Evolutionary conservation across 805 yeast species (phyloP).

Genomic region (Candida maesae): DNA sequence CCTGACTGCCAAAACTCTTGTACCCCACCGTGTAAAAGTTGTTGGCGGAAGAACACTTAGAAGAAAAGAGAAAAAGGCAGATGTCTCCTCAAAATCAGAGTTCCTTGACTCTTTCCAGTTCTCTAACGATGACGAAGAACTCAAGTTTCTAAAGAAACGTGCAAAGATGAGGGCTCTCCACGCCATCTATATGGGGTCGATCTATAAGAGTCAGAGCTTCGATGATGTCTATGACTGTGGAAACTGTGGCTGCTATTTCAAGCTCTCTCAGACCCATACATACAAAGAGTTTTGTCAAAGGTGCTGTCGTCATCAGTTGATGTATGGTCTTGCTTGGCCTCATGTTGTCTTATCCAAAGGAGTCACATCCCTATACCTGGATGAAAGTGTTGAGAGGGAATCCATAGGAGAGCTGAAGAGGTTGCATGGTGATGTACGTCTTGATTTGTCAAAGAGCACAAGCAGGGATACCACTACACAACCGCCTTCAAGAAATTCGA

Average conservation of each 20-base stretch:
- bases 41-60: slow-evolving; percentile 17
- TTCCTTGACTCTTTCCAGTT: slow-evolving; percentile 15
- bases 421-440: background rate
- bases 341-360: slow-evolving; percentile 6
- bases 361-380: slow-evolving; percentile 2
- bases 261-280: background rate
- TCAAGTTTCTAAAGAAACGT: slow-evolving; percentile 6
- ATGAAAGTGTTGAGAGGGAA: slow-evolving; percentile 1
- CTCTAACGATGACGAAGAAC: background rate
- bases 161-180: slow-evolving; percentile 22
- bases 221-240: slow-evolving; percentile 25
- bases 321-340: slow-evolving; percentile 29
- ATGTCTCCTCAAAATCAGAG: no score
- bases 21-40: background rate
- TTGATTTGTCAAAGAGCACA: background rate
- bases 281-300: slow-evolving; percentile 25
- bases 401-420: slow-evolving; percentile 10
- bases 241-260: slow-evolving; percentile 29
- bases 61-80: no score
- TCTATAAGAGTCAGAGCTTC: slow-evolving; percentile 7
- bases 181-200: slow-evolving; percentile 15
- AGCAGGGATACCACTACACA: no score
- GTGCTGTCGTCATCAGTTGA: slow-evolving; percentile 27
- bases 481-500: no score
- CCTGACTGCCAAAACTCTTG: background rate